Percentiles rank a stretch among this genome's conserved stretches.
phyloP scores from a whole-genome alignment of 1,284 basidiomycete genomes.

The Peniophora sp. region DNA sequence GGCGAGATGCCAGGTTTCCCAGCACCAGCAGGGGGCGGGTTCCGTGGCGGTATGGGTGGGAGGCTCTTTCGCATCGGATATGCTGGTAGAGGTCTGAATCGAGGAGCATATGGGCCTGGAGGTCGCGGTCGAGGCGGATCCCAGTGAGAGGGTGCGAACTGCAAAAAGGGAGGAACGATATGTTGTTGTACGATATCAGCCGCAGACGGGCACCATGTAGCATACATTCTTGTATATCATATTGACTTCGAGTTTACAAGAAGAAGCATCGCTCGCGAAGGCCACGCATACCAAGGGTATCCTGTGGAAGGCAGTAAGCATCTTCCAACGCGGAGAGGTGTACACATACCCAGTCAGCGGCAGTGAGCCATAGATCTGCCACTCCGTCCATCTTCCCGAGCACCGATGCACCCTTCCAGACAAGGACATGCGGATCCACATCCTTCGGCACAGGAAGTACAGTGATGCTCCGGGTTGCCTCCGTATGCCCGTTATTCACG shows the following conservation, averaged over 20 bases:
- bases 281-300: slow-evolving; percentile 69
- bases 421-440: slow-evolving; percentile 82
- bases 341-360: slow-evolving; percentile 73
- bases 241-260: slow-evolving; percentile 26
- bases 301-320: slow-evolving; percentile 32
- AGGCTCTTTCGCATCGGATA: slow-evolving; percentile 10
- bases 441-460: slow-evolving; percentile 89
- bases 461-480: slow-evolving; percentile 31
- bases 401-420: slow-evolving; percentile 95
- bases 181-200: no score
- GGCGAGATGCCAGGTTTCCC: slow-evolving; percentile 3
- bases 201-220: no score
- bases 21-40: slow-evolving; percentile 4
- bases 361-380: slow-evolving; percentile 84
- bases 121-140: not conserved
- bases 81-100: slow-evolving; percentile 3
- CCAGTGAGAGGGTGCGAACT: no score
- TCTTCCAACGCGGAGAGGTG: slow-evolving; percentile 1
- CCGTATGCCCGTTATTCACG: slow-evolving; percentile 43
- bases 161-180: no score
- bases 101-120: not conserved
- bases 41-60: slow-evolving; percentile 2
- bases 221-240: no score
- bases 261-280: slow-evolving; percentile 77
- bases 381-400: slow-evolving; percentile 88